phyloP scores from a whole-genome alignment of 176 grass and related monocot genomes.

The Tillandsia fasciculata region DNA sequence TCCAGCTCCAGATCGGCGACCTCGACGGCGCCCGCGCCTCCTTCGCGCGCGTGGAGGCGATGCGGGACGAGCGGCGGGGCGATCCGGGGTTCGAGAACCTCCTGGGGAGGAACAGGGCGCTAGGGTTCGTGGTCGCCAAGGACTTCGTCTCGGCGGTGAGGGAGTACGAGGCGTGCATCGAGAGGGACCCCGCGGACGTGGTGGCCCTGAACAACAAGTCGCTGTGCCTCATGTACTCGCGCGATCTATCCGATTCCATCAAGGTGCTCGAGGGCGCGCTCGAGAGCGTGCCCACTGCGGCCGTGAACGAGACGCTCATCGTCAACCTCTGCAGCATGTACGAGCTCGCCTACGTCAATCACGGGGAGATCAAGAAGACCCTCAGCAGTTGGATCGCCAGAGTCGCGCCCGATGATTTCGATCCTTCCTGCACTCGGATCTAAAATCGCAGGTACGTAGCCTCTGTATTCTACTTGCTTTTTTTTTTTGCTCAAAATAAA shows the following conservation, averaged over 20 bases:
- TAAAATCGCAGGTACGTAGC: conserved; percentile 1
- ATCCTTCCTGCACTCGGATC: conserved; percentile 77
- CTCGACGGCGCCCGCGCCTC: conserved; percentile 41
- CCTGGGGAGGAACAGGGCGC: conserved; percentile 57
- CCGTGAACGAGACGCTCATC: conserved; percentile 73
- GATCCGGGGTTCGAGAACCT: conserved; percentile 32
- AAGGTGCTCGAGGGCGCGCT: conserved; percentile 81
- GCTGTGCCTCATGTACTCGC: conserved; percentile 86
- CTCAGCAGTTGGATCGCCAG: conserved; percentile 62
- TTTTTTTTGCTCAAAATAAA: too few relatives aligned
- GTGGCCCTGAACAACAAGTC: conserved; percentile 89
- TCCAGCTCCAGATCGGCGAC: conserved; percentile 90
- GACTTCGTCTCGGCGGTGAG: conserved; percentile 75
- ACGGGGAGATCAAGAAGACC: conserved; percentile 58
- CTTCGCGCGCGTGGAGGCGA: conserved; percentile 55
- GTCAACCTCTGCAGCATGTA: conserved; percentile 95
- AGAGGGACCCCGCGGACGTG: conserved; percentile 53
- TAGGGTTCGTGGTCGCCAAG: conserved; percentile 66
- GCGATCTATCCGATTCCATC: conserved; percentile 78
- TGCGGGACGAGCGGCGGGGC: background rate
- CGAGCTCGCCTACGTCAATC: conserved; percentile 79
- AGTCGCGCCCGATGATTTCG: conserved; percentile 81
- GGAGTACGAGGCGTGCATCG: conserved; percentile 88
- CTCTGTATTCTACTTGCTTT: too few relatives aligned
- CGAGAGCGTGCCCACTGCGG: conserved; percentile 61